Evolutionary conservation across 495 filamentous ascomycete species (phyloP).

Genomic region (Penicillium subrubescens): DNA sequence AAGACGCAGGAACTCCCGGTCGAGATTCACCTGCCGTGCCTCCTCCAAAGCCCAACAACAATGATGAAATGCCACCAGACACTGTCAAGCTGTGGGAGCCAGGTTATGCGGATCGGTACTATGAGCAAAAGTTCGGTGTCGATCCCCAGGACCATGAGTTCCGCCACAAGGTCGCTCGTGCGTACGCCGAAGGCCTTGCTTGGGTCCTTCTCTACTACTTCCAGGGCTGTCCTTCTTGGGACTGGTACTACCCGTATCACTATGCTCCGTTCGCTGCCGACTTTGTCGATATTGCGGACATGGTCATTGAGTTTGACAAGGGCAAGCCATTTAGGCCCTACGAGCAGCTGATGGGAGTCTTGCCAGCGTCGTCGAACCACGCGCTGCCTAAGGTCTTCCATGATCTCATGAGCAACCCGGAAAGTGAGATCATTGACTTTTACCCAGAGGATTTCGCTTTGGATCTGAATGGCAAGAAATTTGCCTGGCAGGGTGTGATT

Average conservation of each 20-base stretch:
- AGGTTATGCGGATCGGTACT: conserved; percentile 94
- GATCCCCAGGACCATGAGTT: conserved; percentile 80
- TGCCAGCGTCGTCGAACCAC: conserved; percentile 89
- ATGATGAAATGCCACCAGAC: conserved; percentile 69
- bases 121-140: conserved; percentile 95
- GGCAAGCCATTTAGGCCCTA: conserved; percentile 88
- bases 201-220: conserved; percentile 99
- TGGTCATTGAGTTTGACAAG: conserved; percentile 81
- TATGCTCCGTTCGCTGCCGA: conserved; percentile 97
- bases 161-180: conserved; percentile 85
- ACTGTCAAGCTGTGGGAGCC: conserved; percentile 92
- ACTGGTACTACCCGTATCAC: conserved; percentile 98
- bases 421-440: conserved; percentile 94
- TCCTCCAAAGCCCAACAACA: conserved; percentile 44
- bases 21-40: conserved; percentile 49
- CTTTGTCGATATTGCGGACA: conserved; percentile 80
- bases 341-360: conserved; percentile 97
- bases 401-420: conserved; percentile 78
- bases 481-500: conserved; percentile 95
- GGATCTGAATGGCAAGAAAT: conserved; percentile 97
- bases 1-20: conserved; percentile 58
- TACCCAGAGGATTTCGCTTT: conserved; percentile 93
- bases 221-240: conserved; percentile 97
- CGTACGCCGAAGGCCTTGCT: conserved; percentile 94
- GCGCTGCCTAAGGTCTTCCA: conserved; percentile 87